Percentiles rank a stretch among this genome's conserved stretches.
phyloP scores from a whole-genome alignment of 208 protist species.

The Zelonia costaricensis region DNA sequence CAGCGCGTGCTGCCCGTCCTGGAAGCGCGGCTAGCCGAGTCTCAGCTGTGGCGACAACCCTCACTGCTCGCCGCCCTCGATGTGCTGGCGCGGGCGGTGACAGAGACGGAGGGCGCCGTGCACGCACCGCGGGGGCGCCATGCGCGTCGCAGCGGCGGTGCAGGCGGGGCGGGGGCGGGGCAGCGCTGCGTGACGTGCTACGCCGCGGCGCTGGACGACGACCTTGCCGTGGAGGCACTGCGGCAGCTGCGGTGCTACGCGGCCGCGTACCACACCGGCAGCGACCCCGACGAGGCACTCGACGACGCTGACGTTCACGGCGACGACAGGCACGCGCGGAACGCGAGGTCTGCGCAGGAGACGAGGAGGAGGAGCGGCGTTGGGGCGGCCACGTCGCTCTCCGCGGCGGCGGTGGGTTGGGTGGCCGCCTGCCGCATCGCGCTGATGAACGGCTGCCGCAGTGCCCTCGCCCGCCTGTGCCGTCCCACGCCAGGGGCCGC shows the following conservation, averaged over 20 bases:
- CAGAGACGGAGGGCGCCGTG: conserved; percentile 16
- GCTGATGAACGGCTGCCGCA: conserved; percentile 25
- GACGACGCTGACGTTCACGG: not conserved
- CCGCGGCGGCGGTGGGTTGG: not conserved
- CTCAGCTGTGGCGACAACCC: conserved; percentile 60
- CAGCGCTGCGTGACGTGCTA: conserved; percentile 53
- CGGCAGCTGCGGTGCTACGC: conserved; percentile 32
- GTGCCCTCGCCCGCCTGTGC: conserved; percentile 5
- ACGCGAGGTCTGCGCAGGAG: too few species aligned
- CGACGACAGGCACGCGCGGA: not conserved
- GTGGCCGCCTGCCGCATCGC: conserved; percentile 29
- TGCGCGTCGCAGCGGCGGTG: too few species aligned
- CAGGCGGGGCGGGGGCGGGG: not conserved
- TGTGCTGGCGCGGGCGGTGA: conserved; percentile 32
- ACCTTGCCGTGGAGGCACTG: conserved; percentile 41
- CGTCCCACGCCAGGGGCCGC: conserved; percentile 7
- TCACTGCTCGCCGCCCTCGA: conserved; percentile 55
- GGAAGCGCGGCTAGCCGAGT: conserved; percentile 13
- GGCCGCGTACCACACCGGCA: conserved; percentile 16
- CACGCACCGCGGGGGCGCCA: conserved; percentile 27
- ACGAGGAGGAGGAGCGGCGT: not conserved
- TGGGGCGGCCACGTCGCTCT: not conserved
- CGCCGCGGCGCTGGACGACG: conserved; percentile 47
- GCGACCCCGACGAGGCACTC: conserved; percentile 1
- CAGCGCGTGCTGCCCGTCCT: conserved; percentile 16